Evolutionary conservation across 805 yeast genomes (phyloP).

Genomic region (Lipomyces sp.): DNA sequence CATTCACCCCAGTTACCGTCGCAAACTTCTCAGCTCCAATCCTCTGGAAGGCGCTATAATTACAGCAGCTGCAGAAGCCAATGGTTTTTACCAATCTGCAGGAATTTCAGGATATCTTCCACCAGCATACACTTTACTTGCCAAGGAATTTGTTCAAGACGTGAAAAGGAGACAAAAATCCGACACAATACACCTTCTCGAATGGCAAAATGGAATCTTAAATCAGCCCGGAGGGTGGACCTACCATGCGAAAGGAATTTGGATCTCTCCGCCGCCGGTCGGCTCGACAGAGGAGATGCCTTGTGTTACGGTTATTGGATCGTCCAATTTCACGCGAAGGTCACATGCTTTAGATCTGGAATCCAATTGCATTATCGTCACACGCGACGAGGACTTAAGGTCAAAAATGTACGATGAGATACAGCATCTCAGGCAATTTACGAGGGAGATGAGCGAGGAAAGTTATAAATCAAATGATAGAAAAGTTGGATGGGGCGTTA

Average conservation of each 20-base stretch:
- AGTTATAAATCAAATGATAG: conserved; percentile 70
- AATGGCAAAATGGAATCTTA: conserved; percentile 88
- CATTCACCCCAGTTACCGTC: conserved; percentile 74
- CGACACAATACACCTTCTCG: conserved; percentile 60
- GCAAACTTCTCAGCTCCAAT: conserved; percentile 58
- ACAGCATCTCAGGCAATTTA: conserved; percentile 60
- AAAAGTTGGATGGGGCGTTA: conserved; percentile 64
- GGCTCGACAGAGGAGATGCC: conserved; percentile 57
- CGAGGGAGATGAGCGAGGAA: conserved; percentile 58
- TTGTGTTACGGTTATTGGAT: conserved; percentile 80
- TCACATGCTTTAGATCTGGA: conserved; percentile 89
- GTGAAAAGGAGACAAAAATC: conserved; percentile 52
- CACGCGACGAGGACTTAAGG: conserved; percentile 67
- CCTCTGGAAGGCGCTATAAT: conserved; percentile 69
- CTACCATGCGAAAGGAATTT: conserved; percentile 95
- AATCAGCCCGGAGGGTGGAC: conserved; percentile 90
- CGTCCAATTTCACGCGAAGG: conserved; percentile 90
- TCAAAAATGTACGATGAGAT: conserved; percentile 64
- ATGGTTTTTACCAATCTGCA: conserved; percentile 83
- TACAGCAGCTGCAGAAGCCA: conserved; percentile 92
- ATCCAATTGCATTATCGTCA: conserved; percentile 78
- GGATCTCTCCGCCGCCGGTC: conserved; percentile 63
- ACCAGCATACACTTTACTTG: conserved; percentile 79
- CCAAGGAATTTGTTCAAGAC: conserved; percentile 66
- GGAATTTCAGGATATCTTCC: conserved; percentile 86